phyloP scores from a whole-genome alignment of 1,284 basidiomycete species.

The Cryptococcus wingfieldii region DNA sequence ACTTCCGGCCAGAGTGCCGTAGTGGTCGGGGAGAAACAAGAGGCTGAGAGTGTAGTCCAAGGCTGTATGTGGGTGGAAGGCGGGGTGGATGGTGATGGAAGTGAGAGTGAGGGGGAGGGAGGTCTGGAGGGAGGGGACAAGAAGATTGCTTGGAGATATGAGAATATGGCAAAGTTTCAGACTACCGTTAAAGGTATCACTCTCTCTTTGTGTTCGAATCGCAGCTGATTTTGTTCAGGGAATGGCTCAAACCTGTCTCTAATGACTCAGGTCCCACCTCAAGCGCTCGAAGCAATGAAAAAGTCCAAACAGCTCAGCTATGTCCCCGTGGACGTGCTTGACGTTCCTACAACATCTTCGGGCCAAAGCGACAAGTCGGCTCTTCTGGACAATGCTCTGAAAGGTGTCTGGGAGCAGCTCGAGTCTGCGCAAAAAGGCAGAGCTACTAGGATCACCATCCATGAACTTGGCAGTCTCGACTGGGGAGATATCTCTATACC shows the following conservation, averaged over 20 bases:
- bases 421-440: constrained; percentile 10
- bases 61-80: constrained; percentile 73
- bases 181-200: constrained; percentile 61
- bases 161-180: constrained; percentile 82
- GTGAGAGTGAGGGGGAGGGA: constrained; percentile 53
- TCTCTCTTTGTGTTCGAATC: not conserved
- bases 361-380: constrained; percentile 1
- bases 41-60: constrained; percentile 53
- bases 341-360: not conserved
- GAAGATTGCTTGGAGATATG: constrained; percentile 94
- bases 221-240: not conserved
- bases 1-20: constrained; percentile 64
- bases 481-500: constrained; percentile 10
- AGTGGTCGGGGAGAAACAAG: constrained; percentile 61
- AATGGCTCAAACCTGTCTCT: constrained; percentile 20
- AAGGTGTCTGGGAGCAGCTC: constrained; percentile 11
- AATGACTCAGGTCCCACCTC: constrained; percentile 26
- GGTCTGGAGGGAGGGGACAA: constrained; percentile 40
- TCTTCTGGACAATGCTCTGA: constrained; percentile 11
- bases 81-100: constrained; percentile 44
- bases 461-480: constrained; percentile 56
- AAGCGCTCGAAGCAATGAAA: constrained; percentile 18
- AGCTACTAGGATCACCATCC: constrained; percentile 47
- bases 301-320: constrained; percentile 18
- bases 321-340: constrained; percentile 8